Conservation (phyloP, 2,329 filamentous ascomycete species). For the Penicillium corylophilum region DNA sequence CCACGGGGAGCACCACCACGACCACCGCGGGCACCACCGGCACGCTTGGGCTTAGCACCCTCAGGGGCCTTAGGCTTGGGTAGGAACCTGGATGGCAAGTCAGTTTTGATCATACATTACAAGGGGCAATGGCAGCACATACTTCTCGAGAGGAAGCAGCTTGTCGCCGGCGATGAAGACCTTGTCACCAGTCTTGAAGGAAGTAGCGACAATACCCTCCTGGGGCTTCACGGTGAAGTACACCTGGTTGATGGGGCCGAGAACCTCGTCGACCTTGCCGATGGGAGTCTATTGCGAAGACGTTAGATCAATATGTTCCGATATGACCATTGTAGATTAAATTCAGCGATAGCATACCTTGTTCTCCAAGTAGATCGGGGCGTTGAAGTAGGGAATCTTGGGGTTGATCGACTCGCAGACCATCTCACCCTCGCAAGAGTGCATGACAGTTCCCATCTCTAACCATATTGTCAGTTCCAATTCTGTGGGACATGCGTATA, state of each 20-base stretch:
- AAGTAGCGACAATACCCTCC: slow-evolving; percentile 91
- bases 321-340: no score
- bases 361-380: slow-evolving; percentile 97
- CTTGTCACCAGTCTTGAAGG: slow-evolving; percentile 95
- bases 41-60: slow-evolving; percentile 69
- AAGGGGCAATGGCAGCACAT: slow-evolving; percentile 20
- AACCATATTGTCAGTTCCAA: slow-evolving; percentile 31
- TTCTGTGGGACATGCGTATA: not conserved
- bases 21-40: slow-evolving; percentile 56
- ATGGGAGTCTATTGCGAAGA: slow-evolving; percentile 63
- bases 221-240: slow-evolving; percentile 98
- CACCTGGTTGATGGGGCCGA: slow-evolving; percentile 95
- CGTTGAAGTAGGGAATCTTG: slow-evolving; percentile 99
- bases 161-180: slow-evolving; percentile 96
- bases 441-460: slow-evolving; percentile 94
- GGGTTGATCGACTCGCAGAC: slow-evolving; percentile 92
- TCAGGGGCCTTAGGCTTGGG: slow-evolving; percentile 81
- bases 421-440: slow-evolving; percentile 96
- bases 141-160: slow-evolving; percentile 86
- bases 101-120: slow-evolving; percentile 6
- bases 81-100: slow-evolving; percentile 62
- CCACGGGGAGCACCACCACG: slow-evolving; percentile 35
- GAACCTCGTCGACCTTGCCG: slow-evolving; percentile 96
- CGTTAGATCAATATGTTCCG: slow-evolving; percentile 14
- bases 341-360: slow-evolving; percentile 59